A percentile compares a stretch with the other conserved stretches of the same genome.
Conservation (phyloP, 2,329 filamentous ascomycete genomes). For the Dactylellina cionopaga region DNA sequence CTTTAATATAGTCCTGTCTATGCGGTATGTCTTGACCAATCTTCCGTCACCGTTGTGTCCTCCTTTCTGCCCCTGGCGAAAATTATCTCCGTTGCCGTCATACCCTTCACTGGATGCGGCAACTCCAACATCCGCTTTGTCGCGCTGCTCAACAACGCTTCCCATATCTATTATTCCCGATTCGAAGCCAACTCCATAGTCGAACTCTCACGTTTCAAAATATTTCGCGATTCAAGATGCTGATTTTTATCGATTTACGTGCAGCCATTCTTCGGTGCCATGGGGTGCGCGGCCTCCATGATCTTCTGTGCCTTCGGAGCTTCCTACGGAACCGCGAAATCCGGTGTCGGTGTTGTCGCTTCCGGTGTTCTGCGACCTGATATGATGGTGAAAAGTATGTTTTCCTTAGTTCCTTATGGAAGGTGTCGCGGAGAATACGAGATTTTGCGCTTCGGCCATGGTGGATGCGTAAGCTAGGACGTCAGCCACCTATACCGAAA, state of each 20-base stretch:
- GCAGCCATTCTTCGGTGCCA: conserved; percentile 89
- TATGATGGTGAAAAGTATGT: conserved; percentile 98
- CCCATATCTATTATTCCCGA: not conserved
- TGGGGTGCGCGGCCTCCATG: conserved; percentile 94
- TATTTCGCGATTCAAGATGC: conserved; percentile 54
- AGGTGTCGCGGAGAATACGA: conserved; percentile 1
- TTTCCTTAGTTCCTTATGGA: not conserved
- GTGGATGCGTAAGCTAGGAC: conserved; percentile 45
- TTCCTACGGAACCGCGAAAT: conserved; percentile 98
- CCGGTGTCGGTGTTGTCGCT: conserved; percentile 95
- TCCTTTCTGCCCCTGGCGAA: conserved; percentile 49
- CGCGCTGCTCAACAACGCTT: conserved; percentile 14
- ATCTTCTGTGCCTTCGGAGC: conserved; percentile 97
- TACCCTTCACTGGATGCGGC: conserved; percentile 40
- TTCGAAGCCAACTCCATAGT: not conserved
- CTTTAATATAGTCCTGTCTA: conserved; percentile 82
- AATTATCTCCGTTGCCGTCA: conserved; percentile 57
- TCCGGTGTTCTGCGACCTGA: conserved; percentile 99
- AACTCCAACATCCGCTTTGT: conserved; percentile 40
- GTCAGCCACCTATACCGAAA: conserved; percentile 21
- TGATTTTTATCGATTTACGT: conserved; percentile 55
- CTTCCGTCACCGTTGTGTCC: conserved; percentile 37
- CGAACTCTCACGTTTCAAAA: not conserved
- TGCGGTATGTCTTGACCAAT: conserved; percentile 78
- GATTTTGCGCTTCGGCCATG: not conserved